phyloP scores from a whole-genome alignment of 345 rosid species.

The Syzygium grande region DNA sequence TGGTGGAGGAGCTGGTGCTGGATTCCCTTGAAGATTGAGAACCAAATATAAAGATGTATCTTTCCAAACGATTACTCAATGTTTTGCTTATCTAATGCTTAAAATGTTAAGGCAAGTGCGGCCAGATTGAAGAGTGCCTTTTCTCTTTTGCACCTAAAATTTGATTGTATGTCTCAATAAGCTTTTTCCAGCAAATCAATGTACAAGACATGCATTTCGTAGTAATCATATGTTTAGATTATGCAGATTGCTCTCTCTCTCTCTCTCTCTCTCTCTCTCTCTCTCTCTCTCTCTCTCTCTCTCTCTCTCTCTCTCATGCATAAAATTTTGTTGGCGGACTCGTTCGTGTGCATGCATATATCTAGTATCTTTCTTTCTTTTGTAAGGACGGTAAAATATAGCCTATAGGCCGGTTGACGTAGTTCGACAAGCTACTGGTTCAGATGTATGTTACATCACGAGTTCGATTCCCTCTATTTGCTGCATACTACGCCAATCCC shows the following conservation, averaged over 20 bases:
- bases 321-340: not conserved
- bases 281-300: not conserved
- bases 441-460: not conserved
- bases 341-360: not conserved
- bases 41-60: not conserved
- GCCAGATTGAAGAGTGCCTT: not conserved
- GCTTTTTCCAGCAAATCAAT: not conserved
- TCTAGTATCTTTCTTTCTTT: not conserved
- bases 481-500: too few species aligned
- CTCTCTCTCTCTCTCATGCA: not conserved
- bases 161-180: not conserved
- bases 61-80: not conserved
- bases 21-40: constrained; percentile 10
- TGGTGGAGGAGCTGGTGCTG: constrained; percentile 29
- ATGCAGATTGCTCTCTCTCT: not conserved
- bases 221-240: not conserved
- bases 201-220: not conserved
- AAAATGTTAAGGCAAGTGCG: not conserved
- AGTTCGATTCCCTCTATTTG: not conserved
- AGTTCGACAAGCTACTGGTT: not conserved
- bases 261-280: not conserved
- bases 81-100: not conserved
- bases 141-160: not conserved
- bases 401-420: not conserved
- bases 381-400: not conserved